Percentiles rank a stretch among this genome's conserved stretches.
These are phyloP conservation scores for Lentinula sp. DNA, from an alignment of 768 basidiomycete species.

Conservation along the genomic window DNA sequence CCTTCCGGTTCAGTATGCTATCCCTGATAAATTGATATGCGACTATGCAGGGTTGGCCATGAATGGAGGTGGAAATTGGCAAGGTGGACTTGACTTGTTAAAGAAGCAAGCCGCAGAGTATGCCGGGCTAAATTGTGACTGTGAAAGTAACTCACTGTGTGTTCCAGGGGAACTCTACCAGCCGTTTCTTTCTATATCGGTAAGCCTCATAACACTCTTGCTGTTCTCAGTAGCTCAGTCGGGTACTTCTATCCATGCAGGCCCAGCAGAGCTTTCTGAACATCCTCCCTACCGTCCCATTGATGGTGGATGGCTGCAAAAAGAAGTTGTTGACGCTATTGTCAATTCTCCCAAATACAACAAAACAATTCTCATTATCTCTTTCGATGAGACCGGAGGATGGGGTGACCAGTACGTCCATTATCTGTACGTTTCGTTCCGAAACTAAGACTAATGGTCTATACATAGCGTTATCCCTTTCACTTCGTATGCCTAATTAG, in stretches of 20 bases:
- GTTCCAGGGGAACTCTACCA: conserved; percentile 1
- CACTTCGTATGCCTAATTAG: not conserved
- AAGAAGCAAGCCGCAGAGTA: conserved; percentile 6
- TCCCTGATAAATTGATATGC: not conserved
- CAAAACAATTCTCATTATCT: conserved; percentile 5
- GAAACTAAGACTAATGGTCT: not conserved
- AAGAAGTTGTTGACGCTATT: conserved; percentile 3
- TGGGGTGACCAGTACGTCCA: conserved; percentile 2
- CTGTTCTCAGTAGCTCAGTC: not conserved
- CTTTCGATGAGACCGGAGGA: conserved; percentile 4
- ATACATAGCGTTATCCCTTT: not conserved
- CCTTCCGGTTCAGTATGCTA: not conserved
- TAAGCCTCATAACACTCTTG: not conserved
- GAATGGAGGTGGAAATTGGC: conserved; percentile 7
- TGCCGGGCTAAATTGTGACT: not conserved
- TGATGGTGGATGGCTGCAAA: conserved; percentile 4
- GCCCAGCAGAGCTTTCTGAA: conserved; percentile 6
- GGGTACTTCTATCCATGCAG: not conserved
- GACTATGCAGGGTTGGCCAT: not conserved
- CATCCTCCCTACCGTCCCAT: conserved; percentile 5
- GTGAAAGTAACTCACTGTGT: not conserved
- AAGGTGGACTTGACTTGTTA: conserved; percentile 4
- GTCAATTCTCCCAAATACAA: conserved; percentile 6
- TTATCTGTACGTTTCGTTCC: not conserved
- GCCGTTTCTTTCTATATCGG: conserved; percentile 6